A percentile compares a stretch with the other conserved stretches of the same genome.
Conservation (phyloP, 495 filamentous ascomycete genomes). For the Hyaloscypha bicolor region DNA sequence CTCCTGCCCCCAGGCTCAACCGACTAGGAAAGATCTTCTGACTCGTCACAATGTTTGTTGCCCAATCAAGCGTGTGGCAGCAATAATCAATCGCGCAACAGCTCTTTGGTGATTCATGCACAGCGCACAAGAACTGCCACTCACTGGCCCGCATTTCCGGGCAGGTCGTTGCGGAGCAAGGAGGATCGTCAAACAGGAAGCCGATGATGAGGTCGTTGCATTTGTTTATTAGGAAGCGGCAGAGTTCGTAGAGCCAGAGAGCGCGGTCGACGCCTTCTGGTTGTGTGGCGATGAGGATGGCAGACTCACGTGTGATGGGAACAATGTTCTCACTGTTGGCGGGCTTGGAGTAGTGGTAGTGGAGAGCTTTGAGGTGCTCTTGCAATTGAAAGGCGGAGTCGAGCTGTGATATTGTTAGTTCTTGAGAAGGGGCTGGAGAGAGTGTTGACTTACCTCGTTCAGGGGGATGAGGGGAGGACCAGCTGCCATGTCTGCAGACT, state of each 20-base stretch:
- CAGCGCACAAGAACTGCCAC: conserved; percentile 98
- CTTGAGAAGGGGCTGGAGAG: not conserved
- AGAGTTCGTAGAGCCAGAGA: conserved; percentile 97
- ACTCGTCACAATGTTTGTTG: conserved; percentile 84
- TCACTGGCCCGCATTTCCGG: conserved; percentile 98
- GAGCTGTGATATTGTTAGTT: conserved; percentile 53
- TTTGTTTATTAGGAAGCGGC: conserved; percentile 90
- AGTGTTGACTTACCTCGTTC: conserved; percentile 61
- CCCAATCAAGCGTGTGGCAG: conserved; percentile 97
- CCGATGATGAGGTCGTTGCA: conserved; percentile 88
- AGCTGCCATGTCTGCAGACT: conserved; percentile 83
- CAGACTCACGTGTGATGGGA: conserved; percentile 74
- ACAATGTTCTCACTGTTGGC: conserved; percentile 54
- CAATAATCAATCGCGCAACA: conserved; percentile 99
- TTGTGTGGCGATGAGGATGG: conserved; percentile 71
- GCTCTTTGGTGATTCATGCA: conserved; percentile 90
- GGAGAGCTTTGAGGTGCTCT: conserved; percentile 92
- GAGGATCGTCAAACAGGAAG: conserved; percentile 85
- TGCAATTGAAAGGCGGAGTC: conserved; percentile 98
- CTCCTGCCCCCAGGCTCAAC: conserved; percentile 64
- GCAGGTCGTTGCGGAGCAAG: conserved; percentile 84
- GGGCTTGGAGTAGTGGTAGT: conserved; percentile 74
- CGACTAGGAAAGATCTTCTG: conserved; percentile 91
- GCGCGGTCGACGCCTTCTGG: conserved; percentile 79
- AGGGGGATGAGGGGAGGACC: conserved; percentile 88